A percentile compares a stretch with the other conserved stretches of the same genome.
These are phyloP conservation scores for Delonix regia DNA, from an alignment of 306 rosid species.

Conservation along the genomic window DNA sequence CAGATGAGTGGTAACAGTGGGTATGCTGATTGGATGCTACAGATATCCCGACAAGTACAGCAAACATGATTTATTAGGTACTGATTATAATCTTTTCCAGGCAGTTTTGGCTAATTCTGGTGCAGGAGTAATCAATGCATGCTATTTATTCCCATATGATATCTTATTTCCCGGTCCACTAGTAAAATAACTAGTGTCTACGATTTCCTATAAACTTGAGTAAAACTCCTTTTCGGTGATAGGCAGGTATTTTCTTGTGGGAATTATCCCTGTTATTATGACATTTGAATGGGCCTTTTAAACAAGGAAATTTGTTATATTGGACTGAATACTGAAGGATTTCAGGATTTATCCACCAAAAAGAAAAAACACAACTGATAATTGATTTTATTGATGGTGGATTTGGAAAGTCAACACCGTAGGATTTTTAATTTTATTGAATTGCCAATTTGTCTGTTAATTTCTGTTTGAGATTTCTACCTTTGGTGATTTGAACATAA, in stretches of 20 bases:
- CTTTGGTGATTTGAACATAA: neutral
- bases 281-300: neutral
- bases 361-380: neutral
- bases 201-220: too few species aligned
- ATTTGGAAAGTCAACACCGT: too few species aligned
- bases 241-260: neutral
- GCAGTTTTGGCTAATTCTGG: neutral
- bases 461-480: neutral
- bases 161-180: conserved; percentile 12
- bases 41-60: conserved; percentile 87
- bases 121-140: neutral
- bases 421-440: neutral
- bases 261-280: neutral
- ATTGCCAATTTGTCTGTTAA: neutral
- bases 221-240: neutral
- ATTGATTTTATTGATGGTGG: neutral
- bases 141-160: neutral
- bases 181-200: neutral
- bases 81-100: neutral
- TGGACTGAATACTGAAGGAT: neutral
- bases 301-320: neutral
- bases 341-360: neutral
- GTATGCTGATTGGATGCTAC: conserved; percentile 87
- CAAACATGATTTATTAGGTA: conserved; percentile 68
- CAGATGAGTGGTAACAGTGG: conserved; percentile 80